phyloP scores from a whole-genome alignment of 768 basidiomycete species.

The Xerocomellus dryophilus region DNA sequence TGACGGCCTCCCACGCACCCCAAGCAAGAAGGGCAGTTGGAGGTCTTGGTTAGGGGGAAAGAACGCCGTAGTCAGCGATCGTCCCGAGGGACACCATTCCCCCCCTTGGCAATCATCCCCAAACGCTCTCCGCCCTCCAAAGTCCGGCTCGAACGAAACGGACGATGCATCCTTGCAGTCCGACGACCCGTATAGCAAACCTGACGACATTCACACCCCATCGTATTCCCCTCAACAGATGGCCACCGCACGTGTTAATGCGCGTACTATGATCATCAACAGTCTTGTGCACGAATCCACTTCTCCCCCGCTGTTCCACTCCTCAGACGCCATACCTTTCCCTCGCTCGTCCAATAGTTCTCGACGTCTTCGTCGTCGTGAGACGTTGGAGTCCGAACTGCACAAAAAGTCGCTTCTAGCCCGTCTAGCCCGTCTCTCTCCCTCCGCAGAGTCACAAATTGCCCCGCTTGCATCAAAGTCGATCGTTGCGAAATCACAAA shows the following conservation, averaged over 20 bases:
- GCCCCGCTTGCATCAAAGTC: slow-evolving; percentile 40
- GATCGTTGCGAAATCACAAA: slow-evolving; percentile 26
- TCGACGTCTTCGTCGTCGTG: slow-evolving; percentile 34
- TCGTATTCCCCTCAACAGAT: slow-evolving; percentile 26
- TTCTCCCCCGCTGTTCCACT: slow-evolving; percentile 49
- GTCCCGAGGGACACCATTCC: slow-evolving; percentile 23
- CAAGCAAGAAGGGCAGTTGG: slow-evolving; percentile 50
- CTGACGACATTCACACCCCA: slow-evolving; percentile 15
- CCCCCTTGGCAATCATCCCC: slow-evolving; percentile 33
- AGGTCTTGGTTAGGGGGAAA: slow-evolving; percentile 52
- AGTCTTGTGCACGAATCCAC: slow-evolving; percentile 39
- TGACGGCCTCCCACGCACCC: slow-evolving; percentile 37
- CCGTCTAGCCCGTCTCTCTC: slow-evolving; percentile 42
- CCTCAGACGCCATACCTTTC: slow-evolving; percentile 37
- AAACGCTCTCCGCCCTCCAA: slow-evolving; percentile 20
- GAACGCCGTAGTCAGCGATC: slow-evolving; percentile 29
- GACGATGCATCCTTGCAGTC: slow-evolving; percentile 40
- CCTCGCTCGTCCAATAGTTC: slow-evolving; percentile 56
- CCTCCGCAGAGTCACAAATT: slow-evolving; percentile 43
- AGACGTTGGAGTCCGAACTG: slow-evolving; percentile 43
- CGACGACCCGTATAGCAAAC: slow-evolving; percentile 32
- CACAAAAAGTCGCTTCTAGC: slow-evolving; percentile 51
- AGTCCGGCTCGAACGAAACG: slow-evolving; percentile 22
- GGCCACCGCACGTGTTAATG: slow-evolving; percentile 36
- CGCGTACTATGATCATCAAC: slow-evolving; percentile 45